phyloP scores from a whole-genome alignment of 2,329 filamentous ascomycete species.

The Neocucurbitaria cava region DNA sequence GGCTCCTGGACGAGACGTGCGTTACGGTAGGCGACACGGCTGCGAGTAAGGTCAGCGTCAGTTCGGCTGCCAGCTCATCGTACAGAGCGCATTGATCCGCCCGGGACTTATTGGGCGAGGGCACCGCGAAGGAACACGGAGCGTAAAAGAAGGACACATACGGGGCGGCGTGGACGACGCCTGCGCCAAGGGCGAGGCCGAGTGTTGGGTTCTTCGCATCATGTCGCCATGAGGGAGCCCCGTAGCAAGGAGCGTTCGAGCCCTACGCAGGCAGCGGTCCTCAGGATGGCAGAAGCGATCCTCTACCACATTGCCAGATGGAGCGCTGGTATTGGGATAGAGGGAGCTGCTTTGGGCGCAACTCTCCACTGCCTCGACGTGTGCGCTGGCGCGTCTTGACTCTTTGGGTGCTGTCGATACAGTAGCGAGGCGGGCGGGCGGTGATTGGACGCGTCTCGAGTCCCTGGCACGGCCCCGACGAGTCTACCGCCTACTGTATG shows the following conservation, averaged over 20 bases:
- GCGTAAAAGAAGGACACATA: constrained; percentile 55
- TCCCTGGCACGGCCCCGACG: constrained; percentile 6
- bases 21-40: constrained; percentile 61
- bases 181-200: constrained; percentile 66
- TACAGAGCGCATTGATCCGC: constrained; percentile 47
- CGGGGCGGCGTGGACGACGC: constrained; percentile 63
- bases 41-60: constrained; percentile 46
- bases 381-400: constrained; percentile 31
- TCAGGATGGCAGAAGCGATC: constrained; percentile 7
- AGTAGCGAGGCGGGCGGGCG: constrained; percentile 12
- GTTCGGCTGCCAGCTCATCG: constrained; percentile 49
- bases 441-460: constrained; percentile 24
- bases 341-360: constrained; percentile 24
- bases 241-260: constrained; percentile 4
- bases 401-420: constrained; percentile 15
- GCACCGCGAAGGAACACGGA: constrained; percentile 6
- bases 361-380: constrained; percentile 20
- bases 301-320: constrained; percentile 29
- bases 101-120: constrained; percentile 35
- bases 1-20: constrained; percentile 61
- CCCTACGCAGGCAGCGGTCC: constrained; percentile 10
- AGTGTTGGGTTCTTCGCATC: constrained; percentile 45
- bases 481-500: too few relatives aligned
- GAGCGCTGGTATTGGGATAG: constrained; percentile 25
- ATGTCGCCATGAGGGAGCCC: constrained; percentile 37